These are phyloP conservation scores for Colletotrichum sp. DNA, from an alignment of 2,329 filamentous ascomycete genomes.

Conservation along the genomic window DNA sequence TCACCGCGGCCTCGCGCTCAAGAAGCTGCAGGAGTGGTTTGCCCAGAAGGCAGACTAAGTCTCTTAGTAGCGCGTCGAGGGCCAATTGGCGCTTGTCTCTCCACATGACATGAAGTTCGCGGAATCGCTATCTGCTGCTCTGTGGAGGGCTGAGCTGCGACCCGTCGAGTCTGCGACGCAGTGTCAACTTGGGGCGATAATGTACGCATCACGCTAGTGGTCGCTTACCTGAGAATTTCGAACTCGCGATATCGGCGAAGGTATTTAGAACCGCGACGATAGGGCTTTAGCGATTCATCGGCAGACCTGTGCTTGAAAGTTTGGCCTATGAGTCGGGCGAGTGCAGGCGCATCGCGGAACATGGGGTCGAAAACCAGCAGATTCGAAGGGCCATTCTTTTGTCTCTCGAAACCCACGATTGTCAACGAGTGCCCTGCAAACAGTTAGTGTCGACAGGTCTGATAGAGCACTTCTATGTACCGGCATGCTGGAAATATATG, in stretches of 20 bases:
- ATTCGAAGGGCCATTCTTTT: conserved; percentile 65
- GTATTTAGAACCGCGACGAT: conserved; percentile 73
- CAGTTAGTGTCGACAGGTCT: neutral
- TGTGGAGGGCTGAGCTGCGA: neutral
- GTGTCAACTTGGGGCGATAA: neutral
- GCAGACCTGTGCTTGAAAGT: conserved; percentile 51
- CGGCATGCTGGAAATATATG: conserved; percentile 87
- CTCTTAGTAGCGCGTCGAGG: neutral
- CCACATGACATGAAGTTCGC: neutral
- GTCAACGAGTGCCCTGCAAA: conserved; percentile 81
- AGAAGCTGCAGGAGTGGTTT: conserved; percentile 86
- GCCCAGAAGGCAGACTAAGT: conserved; percentile 38
- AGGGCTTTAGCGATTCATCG: conserved; percentile 68
- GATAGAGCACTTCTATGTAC: conserved; percentile 39
- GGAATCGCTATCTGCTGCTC: neutral
- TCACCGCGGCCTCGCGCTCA: conserved; percentile 85
- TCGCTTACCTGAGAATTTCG: conserved; percentile 63
- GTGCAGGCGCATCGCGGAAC: conserved; percentile 70
- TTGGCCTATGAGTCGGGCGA: conserved; percentile 63
- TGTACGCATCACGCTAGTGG: neutral
- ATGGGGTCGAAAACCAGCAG: conserved; percentile 90
- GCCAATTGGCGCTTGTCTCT: neutral
- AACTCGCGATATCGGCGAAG: conserved; percentile 76
- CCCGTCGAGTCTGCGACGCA: neutral
- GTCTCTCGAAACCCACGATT: conserved; percentile 82